A percentile compares a stretch with the other conserved stretches of the same genome.
These are phyloP conservation scores for Polyporus tsugae DNA, from an alignment of 1,284 basidiomycete genomes.

Conservation along the genomic window DNA sequence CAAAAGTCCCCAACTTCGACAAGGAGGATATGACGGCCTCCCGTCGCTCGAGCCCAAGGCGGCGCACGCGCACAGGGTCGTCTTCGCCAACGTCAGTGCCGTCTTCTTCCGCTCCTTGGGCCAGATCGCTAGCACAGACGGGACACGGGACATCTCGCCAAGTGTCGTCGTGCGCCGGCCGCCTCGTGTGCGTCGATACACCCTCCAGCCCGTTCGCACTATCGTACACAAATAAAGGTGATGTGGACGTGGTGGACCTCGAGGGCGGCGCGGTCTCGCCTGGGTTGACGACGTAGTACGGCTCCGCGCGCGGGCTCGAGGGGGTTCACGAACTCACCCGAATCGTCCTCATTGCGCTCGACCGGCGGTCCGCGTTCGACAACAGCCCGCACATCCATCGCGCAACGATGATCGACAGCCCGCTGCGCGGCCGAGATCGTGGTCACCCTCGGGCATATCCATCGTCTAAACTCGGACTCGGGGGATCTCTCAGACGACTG, in stretches of 20 bases:
- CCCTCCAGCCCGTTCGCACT: constrained; percentile 19
- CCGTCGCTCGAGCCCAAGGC: constrained; percentile 61
- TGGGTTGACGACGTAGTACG: constrained; percentile 45
- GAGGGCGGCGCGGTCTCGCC: constrained; percentile 55
- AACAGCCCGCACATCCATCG: no score
- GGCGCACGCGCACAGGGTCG: constrained; percentile 47
- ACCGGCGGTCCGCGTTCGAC: no score
- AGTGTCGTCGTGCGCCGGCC: constrained; percentile 48
- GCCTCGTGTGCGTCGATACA: constrained; percentile 32
- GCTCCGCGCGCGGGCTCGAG: constrained; percentile 45
- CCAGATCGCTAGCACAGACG: not conserved
- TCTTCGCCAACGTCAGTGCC: constrained; percentile 66
- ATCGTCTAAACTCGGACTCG: no score
- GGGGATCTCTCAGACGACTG: no score
- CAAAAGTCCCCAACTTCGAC: constrained; percentile 67
- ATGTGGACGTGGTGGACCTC: constrained; percentile 43
- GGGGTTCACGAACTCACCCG: no score
- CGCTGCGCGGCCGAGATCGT: no score
- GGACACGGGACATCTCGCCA: constrained; percentile 35
- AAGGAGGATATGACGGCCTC: constrained; percentile 69
- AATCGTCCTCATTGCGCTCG: no score
- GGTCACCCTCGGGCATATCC: no score
- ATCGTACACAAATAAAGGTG: no score
- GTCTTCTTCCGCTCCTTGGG: constrained; percentile 43
- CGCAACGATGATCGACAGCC: no score